Percentiles rank a stretch among this genome's conserved stretches.
phyloP scores from a whole-genome alignment of 208 protist species.

The Borovskyia barvae region DNA sequence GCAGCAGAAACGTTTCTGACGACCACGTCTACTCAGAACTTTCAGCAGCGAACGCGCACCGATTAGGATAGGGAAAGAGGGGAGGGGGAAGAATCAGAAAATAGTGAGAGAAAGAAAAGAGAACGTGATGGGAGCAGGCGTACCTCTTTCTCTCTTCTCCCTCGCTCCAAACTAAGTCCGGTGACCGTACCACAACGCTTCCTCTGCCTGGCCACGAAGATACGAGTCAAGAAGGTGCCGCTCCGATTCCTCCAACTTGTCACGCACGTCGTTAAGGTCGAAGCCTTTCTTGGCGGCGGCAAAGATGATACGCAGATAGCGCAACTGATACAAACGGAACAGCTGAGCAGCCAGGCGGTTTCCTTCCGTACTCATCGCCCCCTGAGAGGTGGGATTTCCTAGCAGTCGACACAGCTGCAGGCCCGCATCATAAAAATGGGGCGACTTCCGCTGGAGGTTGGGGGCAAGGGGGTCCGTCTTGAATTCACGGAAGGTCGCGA shows the following conservation, averaged over 20 bases:
- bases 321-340: conserved; percentile 68
- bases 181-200: conserved; percentile 42
- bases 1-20: too few relatives aligned
- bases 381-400: conserved; percentile 36
- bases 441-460: conserved; percentile 57
- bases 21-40: too few relatives aligned
- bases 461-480: conserved; percentile 71
- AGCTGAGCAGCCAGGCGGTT: conserved; percentile 73
- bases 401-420: conserved; percentile 53
- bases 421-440: conserved; percentile 69
- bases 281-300: conserved; percentile 66
- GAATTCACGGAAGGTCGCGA: conserved; percentile 71
- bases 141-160: background rate
- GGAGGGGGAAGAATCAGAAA: background rate
- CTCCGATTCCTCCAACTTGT: conserved; percentile 70
- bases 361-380: conserved; percentile 43
- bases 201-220: conserved; percentile 37
- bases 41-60: background rate
- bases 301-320: conserved; percentile 73
- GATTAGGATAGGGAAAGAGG: background rate
- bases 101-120: background rate
- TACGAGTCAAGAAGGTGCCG: conserved; percentile 53
- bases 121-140: background rate
- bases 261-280: conserved; percentile 66
- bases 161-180: background rate